Percentiles rank a stretch among this genome's conserved stretches.
These are phyloP conservation scores for Camellia oleifera DNA, from an alignment of 179 eudicot genomes.

Conservation along the genomic window DNA sequence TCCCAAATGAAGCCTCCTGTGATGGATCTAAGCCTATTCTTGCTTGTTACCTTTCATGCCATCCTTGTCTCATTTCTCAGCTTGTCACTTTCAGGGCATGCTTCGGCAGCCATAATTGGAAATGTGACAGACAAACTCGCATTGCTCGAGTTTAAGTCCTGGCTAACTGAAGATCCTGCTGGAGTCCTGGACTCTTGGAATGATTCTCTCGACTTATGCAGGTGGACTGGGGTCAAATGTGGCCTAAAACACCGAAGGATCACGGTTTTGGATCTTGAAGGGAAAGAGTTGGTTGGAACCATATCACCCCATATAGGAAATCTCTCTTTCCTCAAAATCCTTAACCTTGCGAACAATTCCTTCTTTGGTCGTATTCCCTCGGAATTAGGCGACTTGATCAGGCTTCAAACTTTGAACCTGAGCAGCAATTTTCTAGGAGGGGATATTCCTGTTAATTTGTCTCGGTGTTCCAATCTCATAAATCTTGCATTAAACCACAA, in stretches of 20 bases:
- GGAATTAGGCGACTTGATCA: neutral
- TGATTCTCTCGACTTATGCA: constrained; percentile 1
- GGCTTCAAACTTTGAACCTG: constrained; percentile 8
- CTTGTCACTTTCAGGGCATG: neutral
- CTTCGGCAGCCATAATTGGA: neutral
- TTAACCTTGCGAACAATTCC: neutral
- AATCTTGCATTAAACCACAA: neutral
- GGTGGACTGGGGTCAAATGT: constrained; percentile 15
- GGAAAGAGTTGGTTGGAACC: neutral
- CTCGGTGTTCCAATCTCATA: neutral
- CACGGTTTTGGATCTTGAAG: neutral
- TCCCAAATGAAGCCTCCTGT: neutral
- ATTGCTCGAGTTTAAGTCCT: constrained; percentile 2
- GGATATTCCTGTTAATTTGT: constrained; percentile 8
- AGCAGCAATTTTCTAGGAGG: constrained; percentile 9
- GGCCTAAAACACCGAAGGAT: constrained; percentile 10
- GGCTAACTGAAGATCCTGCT: neutral
- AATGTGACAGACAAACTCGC: constrained; percentile 9
- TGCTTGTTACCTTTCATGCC: neutral
- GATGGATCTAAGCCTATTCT: neutral
- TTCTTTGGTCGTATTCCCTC: constrained; percentile 7
- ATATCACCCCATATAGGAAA: constrained; percentile 12
- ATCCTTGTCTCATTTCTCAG: neutral
- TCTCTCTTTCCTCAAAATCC: neutral
- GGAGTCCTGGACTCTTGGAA: neutral